Percentiles rank a stretch among this genome's conserved stretches.
Conservation (phyloP, 495 filamentous ascomycete genomes). For the Penicillium macrosclerotiorum region DNA sequence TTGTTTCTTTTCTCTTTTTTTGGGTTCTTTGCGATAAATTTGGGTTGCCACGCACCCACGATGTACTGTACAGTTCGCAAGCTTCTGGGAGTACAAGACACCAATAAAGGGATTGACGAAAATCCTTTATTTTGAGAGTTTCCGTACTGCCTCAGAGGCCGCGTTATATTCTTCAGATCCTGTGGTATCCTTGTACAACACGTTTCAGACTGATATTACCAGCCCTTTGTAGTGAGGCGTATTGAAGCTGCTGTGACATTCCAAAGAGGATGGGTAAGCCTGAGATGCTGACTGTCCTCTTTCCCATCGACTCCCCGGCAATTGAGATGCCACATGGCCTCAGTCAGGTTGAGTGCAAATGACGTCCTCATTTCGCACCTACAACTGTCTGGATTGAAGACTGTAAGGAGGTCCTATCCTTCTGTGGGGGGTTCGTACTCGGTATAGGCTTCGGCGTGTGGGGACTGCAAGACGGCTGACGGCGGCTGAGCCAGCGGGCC, state of each 20-base stretch:
- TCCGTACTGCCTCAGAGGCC: background rate
- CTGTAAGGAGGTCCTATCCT: too few species aligned
- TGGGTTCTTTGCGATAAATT: background rate
- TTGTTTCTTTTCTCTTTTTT: background rate
- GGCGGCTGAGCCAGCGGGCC: background rate
- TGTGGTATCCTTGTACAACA: background rate
- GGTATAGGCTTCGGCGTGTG: background rate
- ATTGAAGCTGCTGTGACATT: background rate
- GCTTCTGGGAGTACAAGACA: slow-evolving; percentile 5
- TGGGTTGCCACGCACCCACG: slow-evolving; percentile 1
- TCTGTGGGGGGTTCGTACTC: too few species aligned
- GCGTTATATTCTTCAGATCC: background rate
- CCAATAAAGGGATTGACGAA: slow-evolving; percentile 2
- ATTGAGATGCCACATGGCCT: too few species aligned
- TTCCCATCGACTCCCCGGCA: too few species aligned
- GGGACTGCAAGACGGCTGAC: background rate
- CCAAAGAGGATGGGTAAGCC: too few species aligned
- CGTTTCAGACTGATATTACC: background rate
- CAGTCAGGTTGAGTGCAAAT: too few species aligned
- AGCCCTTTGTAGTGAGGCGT: background rate
- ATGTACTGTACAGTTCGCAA: slow-evolving; percentile 6
- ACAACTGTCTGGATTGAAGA: too few species aligned
- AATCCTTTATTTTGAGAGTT: background rate
- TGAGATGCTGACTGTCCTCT: too few species aligned
- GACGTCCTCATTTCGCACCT: too few species aligned